Percentiles rank a stretch among this genome's conserved stretches.
Conservation (phyloP, 176 grass and related monocot species). For the Bromus sterilis region DNA sequence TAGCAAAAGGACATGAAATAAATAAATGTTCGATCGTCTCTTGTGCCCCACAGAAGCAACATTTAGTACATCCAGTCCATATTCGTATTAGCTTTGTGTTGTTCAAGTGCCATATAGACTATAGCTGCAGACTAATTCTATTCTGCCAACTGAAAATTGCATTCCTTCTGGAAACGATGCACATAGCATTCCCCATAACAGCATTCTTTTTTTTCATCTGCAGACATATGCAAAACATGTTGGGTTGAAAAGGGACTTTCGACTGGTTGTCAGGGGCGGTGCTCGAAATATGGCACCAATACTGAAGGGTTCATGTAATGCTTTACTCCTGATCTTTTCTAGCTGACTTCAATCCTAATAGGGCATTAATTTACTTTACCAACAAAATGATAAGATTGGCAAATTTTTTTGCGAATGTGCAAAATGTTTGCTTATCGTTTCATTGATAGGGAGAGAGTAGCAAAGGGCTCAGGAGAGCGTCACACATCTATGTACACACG, state of each 20-base stretch:
- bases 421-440: too few relatives aligned
- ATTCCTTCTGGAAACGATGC: not conserved
- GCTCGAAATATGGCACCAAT: slow-evolving; percentile 93
- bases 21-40: too few relatives aligned
- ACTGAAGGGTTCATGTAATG: slow-evolving; percentile 97
- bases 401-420: too few relatives aligned
- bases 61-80: too few relatives aligned
- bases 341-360: slow-evolving; percentile 4
- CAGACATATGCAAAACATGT: slow-evolving; percentile 98
- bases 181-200: not conserved
- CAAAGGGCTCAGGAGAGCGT: too few relatives aligned
- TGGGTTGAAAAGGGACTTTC: slow-evolving; percentile 91
- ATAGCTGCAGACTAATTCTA: not conserved
- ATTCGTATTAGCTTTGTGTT: not conserved
- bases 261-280: slow-evolving; percentile 88
- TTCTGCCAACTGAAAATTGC: not conserved
- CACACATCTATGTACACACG: too few relatives aligned
- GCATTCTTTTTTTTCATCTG: slow-evolving; percentile 9
- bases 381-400: not conserved
- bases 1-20: too few relatives aligned
- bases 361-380: not conserved
- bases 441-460: too few relatives aligned
- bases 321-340: slow-evolving; percentile 37
- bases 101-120: not conserved
- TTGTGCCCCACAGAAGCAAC: too few relatives aligned